These are phyloP conservation scores for Lyophyllum atratum DNA, from an alignment of 768 basidiomycete species.

Conservation along the genomic window DNA sequence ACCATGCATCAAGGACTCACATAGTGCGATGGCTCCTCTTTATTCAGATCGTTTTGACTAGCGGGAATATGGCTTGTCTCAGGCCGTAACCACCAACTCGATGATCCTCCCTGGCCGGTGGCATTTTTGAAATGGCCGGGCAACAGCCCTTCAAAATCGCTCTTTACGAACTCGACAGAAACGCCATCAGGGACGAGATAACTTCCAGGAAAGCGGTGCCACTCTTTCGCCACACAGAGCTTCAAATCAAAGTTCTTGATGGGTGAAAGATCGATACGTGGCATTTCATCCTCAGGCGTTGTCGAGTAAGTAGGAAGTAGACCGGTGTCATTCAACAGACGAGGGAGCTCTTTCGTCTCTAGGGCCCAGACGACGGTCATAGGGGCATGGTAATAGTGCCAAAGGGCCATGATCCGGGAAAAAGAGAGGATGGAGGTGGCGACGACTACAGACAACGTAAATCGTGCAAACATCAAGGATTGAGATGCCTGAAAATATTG, in stretches of 20 bases:
- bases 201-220: slow-evolving; percentile 92
- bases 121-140: slow-evolving; percentile 76
- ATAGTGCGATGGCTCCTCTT: slow-evolving; percentile 75
- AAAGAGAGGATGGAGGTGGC: slow-evolving; percentile 69
- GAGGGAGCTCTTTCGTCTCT: slow-evolving; percentile 78
- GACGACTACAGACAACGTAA: slow-evolving; percentile 73
- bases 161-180: slow-evolving; percentile 86
- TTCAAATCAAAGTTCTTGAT: slow-evolving; percentile 71
- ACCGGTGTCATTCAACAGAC: slow-evolving; percentile 73
- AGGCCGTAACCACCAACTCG: slow-evolving; percentile 53
- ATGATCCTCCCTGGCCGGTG: slow-evolving; percentile 21
- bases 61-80: slow-evolving; percentile 62
- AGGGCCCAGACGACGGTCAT: slow-evolving; percentile 70
- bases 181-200: slow-evolving; percentile 86
- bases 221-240: slow-evolving; percentile 92
- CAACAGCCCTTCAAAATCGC: slow-evolving; percentile 86
- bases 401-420: slow-evolving; percentile 79
- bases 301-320: slow-evolving; percentile 51
- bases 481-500: slow-evolving; percentile 63
- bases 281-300: slow-evolving; percentile 41
- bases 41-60: slow-evolving; percentile 87
- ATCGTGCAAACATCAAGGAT: slow-evolving; percentile 70
- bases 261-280: slow-evolving; percentile 65
- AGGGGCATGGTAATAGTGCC: slow-evolving; percentile 91
- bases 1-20: slow-evolving; percentile 41